These are phyloP conservation scores for Rhodotorula babjevae DNA, from an alignment of 768 basidiomycete species.

Conservation along the genomic window DNA sequence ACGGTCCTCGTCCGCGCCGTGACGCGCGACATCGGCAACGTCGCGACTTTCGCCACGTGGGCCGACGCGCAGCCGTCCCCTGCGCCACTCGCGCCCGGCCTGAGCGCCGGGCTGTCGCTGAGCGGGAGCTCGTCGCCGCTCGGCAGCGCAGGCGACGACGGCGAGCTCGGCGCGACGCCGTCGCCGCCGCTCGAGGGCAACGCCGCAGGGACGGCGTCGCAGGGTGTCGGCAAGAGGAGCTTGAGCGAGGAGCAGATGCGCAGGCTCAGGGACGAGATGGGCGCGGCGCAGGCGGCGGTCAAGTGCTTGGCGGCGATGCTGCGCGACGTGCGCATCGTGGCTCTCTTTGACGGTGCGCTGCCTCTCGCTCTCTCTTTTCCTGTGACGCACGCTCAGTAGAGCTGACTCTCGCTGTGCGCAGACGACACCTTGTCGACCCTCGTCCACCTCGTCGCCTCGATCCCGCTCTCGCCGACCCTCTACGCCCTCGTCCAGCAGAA, in stretches of 20 bases:
- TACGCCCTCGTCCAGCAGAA: constrained; percentile 16
- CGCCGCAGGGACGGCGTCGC: too few relatives aligned
- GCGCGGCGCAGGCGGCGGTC: constrained; percentile 32
- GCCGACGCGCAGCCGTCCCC: neutral
- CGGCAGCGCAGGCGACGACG: neutral
- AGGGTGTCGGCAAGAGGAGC: constrained; percentile 3
- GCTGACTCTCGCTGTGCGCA: neutral
- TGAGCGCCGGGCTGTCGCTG: too few relatives aligned
- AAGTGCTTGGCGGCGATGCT: constrained; percentile 11
- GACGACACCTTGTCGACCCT: constrained; percentile 1
- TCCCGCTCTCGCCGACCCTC: constrained; percentile 9
- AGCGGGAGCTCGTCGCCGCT: neutral
- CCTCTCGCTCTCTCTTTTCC: too few relatives aligned
- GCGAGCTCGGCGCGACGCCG: neutral
- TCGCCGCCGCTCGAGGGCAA: neutral
- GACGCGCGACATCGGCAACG: constrained; percentile 30
- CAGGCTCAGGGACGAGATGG: constrained; percentile 28
- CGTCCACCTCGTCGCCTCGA: constrained; percentile 1
- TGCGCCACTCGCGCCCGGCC: neutral
- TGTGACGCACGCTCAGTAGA: neutral
- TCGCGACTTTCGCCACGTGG: constrained; percentile 18
- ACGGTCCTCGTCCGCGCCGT: constrained; percentile 6
- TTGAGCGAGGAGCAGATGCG: constrained; percentile 34
- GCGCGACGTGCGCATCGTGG: constrained; percentile 1
- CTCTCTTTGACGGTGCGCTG: constrained; percentile 16